A percentile compares a stretch with the other conserved stretches of the same genome.
Conservation (phyloP, 805 yeast species). For the Yarrowia sp. region DNA sequence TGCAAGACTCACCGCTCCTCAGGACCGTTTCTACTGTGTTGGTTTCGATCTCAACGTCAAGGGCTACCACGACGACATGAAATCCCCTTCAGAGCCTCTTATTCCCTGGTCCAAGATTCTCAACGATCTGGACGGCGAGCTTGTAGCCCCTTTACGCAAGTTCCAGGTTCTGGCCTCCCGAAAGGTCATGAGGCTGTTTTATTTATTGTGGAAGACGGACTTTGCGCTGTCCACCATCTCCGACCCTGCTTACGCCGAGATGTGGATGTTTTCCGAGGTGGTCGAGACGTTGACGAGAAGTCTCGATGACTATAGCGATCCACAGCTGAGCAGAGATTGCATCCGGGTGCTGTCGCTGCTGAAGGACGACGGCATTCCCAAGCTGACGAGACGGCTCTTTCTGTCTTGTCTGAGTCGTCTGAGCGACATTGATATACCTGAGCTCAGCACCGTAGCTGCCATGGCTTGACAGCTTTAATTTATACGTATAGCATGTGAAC, state of each 20-base stretch:
- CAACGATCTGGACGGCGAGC: background rate
- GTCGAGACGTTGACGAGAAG: conserved; percentile 8
- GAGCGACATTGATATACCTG: background rate
- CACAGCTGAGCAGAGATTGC: conserved; percentile 2
- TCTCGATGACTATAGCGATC: background rate
- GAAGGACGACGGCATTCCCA: conserved; percentile 4
- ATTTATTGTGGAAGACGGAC: conserved; percentile 4
- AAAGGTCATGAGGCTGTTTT: conserved; percentile 1
- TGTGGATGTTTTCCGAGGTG: conserved; percentile 1
- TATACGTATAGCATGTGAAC: no score
- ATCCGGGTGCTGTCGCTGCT: conserved; percentile 9
- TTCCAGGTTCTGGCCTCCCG: background rate
- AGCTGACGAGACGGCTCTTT: background rate
- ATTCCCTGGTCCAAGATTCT: conserved; percentile 4
- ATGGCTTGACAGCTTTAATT: background rate
- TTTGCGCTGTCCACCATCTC: background rate
- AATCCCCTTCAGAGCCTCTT: background rate
- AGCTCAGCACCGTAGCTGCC: background rate
- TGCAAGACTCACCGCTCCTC: background rate
- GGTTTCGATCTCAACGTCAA: conserved; percentile 19
- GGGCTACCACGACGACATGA: background rate
- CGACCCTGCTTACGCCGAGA: background rate
- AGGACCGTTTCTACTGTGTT: conserved; percentile 7
- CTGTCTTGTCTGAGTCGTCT: conserved; percentile 1
- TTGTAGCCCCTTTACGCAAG: background rate